These are phyloP conservation scores for Fimicolochytrium jonesii DNA, from an alignment of 192 early-diverging fungal genomes.

Conservation along the genomic window DNA sequence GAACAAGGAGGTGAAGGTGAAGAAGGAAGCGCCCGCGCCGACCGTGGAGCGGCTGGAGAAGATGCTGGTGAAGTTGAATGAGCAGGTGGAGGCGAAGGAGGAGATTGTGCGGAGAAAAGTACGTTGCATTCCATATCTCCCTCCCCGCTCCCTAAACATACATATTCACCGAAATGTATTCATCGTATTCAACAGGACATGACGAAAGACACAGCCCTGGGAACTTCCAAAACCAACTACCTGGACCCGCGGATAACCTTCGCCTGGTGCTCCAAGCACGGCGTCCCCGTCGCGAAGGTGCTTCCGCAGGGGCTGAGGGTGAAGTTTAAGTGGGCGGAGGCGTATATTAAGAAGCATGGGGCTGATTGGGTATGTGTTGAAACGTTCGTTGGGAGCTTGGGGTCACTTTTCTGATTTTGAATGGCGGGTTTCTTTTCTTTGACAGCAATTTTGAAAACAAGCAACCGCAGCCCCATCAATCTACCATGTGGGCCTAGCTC, in stretches of 20 bases:
- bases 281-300: constrained; percentile 89
- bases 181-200: constrained; percentile 82
- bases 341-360: too few species aligned
- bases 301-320: constrained; percentile 85
- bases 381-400: too few species aligned
- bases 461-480: too few species aligned
- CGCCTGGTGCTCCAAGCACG: constrained; percentile 86
- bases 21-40: not conserved
- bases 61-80: constrained; percentile 1
- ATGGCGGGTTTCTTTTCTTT: too few species aligned
- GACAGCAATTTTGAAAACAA: too few species aligned
- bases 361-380: too few species aligned
- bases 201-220: constrained; percentile 91
- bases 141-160: too few species aligned
- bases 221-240: constrained; percentile 98
- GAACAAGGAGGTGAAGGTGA: not conserved
- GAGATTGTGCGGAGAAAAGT: too few species aligned
- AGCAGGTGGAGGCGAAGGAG: constrained; percentile 1
- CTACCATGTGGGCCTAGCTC: too few species aligned
- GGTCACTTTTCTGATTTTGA: too few species aligned
- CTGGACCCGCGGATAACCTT: constrained; percentile 95
- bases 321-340: constrained; percentile 99
- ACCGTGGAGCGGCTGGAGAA: not conserved
- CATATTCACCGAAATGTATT: too few species aligned
- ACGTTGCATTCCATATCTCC: too few species aligned